Evolutionary conservation across 2,329 filamentous ascomycete genomes (phyloP), one percentile per base, ranked within the genome.

Genomic region (Laburnicola sp.): DNA sequence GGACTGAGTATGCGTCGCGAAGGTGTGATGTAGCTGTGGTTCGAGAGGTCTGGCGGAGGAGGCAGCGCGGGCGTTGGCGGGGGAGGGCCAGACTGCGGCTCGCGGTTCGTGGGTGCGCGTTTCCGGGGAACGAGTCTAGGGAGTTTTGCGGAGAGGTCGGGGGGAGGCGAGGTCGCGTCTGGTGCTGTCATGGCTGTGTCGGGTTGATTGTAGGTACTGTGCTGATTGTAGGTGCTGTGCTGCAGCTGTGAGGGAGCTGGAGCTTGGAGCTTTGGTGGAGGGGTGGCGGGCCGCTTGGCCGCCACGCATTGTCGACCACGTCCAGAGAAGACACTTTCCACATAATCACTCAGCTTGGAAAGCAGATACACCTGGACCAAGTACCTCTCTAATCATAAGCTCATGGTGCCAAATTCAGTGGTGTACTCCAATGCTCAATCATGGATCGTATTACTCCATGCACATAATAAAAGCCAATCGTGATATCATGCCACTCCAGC

Each of bases 1-100:
- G 79, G 79, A 2, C 91, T 93, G 9, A 99, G 77, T 45, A 99
- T 97, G 6, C 92, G 84, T 53, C 92, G 83, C 9, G 80, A 82
- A 0, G 94, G 94, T 4, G 76, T 77, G 51, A 78, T 76, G 76
- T 89, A 95, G 4, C 73, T 75, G 66, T 86, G 78, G 39, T 75
- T 79, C 45, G 81, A 79, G 35, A 81, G 77, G 54, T 85, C 80
- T 52, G 87, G 86, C 16, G 87, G 86, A 40, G 84, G 72, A 30
- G 90, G 85, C 6, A 97, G 80, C 34, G 80, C 69, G 41, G 91
- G 91, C 26, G 92, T 96, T 60, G 82, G 79, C 53, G 92, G 92
- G 39, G 88, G 79, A 55, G 91, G 87, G 59, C 66, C 65, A 54
- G 63, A 59, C 2, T 61, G 58, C 27, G 62, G 40, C 55, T 60